Percentiles rank a stretch among this genome's conserved stretches.
Conservation (phyloP, 257 asterid genomes). For the Paraleonurus japonicus region DNA sequence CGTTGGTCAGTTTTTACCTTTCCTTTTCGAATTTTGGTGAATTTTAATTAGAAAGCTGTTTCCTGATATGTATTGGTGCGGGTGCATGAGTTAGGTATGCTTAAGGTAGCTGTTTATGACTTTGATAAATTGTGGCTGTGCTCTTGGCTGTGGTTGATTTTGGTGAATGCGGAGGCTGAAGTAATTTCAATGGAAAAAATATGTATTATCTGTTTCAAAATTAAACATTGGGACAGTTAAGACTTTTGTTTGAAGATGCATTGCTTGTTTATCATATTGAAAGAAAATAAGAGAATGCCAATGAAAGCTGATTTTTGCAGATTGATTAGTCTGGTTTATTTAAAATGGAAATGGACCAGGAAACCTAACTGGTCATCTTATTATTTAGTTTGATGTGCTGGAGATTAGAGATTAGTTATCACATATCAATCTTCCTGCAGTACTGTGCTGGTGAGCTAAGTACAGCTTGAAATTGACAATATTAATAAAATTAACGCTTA, state of each 20-base stretch:
- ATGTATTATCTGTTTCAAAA: neutral
- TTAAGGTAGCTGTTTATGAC: neutral
- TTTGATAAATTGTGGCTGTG: slow-evolving; percentile 12
- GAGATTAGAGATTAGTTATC: slow-evolving; percentile 16
- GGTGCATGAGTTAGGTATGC: slow-evolving; percentile 20
- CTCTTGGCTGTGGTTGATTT: slow-evolving; percentile 7
- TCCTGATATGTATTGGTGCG: slow-evolving; percentile 28
- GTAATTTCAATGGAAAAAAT: neutral
- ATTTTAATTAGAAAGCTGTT: neutral
- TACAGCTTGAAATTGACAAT: slow-evolving; percentile 1
- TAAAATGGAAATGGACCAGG: neutral
- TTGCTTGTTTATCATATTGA: neutral
- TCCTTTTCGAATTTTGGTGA: neutral
- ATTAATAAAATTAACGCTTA: neutral
- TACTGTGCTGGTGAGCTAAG: slow-evolving; percentile 16
- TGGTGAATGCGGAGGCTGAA: slow-evolving; percentile 14
- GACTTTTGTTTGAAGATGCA: slow-evolving; percentile 6
- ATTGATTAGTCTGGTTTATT: slow-evolving; percentile 14
- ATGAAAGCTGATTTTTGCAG: slow-evolving; percentile 12
- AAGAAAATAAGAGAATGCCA: neutral
- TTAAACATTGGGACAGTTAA: neutral
- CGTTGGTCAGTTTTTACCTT: slow-evolving; percentile 63
- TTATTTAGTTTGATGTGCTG: neutral
- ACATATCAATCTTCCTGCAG: slow-evolving; percentile 5
- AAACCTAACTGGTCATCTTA: slow-evolving; percentile 15